phyloP scores from a whole-genome alignment of 257 asterid species.

The Nicotiana noctiflora region DNA sequence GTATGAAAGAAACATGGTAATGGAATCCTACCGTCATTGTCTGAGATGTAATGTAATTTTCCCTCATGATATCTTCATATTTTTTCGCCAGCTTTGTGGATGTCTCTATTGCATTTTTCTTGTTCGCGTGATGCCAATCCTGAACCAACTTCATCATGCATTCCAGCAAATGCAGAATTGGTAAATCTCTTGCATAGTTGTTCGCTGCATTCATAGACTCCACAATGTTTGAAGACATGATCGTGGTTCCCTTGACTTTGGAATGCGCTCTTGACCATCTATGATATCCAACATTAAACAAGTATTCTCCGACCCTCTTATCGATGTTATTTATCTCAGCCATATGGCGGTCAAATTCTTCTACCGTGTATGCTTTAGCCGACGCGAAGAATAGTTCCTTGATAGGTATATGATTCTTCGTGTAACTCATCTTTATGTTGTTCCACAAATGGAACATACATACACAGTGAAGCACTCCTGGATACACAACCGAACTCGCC shows the following conservation, averaged over 20 bases:
- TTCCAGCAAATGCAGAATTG: not conserved
- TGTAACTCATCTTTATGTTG: not conserved
- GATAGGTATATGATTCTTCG: not conserved
- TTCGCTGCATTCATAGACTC: not conserved
- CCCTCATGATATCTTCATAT: not conserved
- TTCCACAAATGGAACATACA: not conserved
- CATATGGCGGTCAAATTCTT: conserved; percentile 9
- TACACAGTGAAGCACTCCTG: not conserved
- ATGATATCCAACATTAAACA: not conserved
- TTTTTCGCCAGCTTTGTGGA: not conserved
- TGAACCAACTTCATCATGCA: not conserved
- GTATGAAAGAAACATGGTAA: not conserved
- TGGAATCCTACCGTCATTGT: not conserved
- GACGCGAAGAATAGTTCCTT: not conserved
- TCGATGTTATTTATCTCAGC: not conserved
- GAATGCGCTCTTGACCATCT: conserved; percentile 2
- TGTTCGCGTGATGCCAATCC: not conserved
- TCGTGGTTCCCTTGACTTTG: not conserved
- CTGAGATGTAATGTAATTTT: not conserved
- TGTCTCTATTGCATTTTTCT: not conserved
- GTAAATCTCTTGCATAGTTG: not conserved
- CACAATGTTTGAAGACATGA: not conserved
- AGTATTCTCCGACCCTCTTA: not conserved
- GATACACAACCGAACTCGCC: not conserved
- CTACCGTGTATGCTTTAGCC: not conserved